Evolutionary conservation across 768 basidiomycete species (phyloP).

Genomic region (Gelatoporia subvermispora): DNA sequence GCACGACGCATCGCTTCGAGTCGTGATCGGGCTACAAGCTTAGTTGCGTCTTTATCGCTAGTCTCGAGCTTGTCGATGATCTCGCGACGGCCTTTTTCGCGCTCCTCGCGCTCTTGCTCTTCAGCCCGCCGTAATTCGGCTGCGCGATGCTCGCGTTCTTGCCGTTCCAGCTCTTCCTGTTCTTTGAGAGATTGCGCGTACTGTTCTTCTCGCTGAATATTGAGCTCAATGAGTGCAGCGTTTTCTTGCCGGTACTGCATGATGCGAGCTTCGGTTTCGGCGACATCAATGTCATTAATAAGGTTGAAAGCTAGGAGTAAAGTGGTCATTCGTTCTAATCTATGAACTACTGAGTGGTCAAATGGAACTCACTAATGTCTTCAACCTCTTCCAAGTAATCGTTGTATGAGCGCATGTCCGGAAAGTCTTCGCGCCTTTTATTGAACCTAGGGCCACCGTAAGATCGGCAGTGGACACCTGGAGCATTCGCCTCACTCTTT

Average conservation of each 20-base stretch:
- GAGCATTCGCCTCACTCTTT: conserved; percentile 61
- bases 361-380: conserved; percentile 61
- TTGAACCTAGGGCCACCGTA: conserved; percentile 64
- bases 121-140: conserved; percentile 61
- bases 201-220: conserved; percentile 76
- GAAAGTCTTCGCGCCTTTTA: conserved; percentile 88
- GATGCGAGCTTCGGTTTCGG: conserved; percentile 81
- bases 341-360: background rate
- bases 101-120: conserved; percentile 73
- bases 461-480: background rate
- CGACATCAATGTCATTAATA: conserved; percentile 80
- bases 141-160: conserved; percentile 66
- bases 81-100: conserved; percentile 63
- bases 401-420: conserved; percentile 75
- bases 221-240: conserved; percentile 76
- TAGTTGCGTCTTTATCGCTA: conserved; percentile 64
- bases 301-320: conserved; percentile 81
- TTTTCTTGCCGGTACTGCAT: conserved; percentile 76
- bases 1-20: conserved; percentile 60
- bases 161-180: conserved; percentile 75
- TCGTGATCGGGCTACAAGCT: conserved; percentile 65
- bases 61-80: conserved; percentile 82
- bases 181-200: conserved; percentile 68
- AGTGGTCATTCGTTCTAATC: conserved; percentile 5
- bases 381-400: conserved; percentile 96